Conservation (phyloP, 768 basidiomycete genomes). For the Lentinula edodes region DNA sequence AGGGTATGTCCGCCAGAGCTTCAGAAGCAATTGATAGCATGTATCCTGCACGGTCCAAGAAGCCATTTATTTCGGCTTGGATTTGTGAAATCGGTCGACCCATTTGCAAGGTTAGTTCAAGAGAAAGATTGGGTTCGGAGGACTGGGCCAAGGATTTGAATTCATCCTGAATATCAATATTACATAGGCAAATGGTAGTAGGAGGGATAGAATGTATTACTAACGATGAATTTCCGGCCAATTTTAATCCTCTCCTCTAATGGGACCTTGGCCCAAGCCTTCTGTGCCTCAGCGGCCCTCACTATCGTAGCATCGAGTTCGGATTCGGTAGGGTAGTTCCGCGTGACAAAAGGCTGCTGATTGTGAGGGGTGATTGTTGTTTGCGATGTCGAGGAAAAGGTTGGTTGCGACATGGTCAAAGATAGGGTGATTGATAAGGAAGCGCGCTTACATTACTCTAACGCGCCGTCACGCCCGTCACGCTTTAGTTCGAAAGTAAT, state of each 20-base stretch:
- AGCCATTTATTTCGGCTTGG: slow-evolving; percentile 75
- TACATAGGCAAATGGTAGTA: neutral
- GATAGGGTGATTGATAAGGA: too few relatives aligned
- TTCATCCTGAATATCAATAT: slow-evolving; percentile 29
- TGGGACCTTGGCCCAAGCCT: slow-evolving; percentile 66
- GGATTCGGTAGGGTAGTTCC: slow-evolving; percentile 53
- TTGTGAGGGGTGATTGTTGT: slow-evolving; percentile 83
- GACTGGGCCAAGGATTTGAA: slow-evolving; percentile 34
- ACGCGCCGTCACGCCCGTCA: too few relatives aligned
- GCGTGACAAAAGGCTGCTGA: slow-evolving; percentile 62
- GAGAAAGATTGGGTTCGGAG: slow-evolving; percentile 48
- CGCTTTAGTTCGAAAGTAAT: too few relatives aligned
- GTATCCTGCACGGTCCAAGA: slow-evolving; percentile 76
- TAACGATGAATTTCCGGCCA: slow-evolving; percentile 38
- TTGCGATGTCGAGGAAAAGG: slow-evolving; percentile 31
- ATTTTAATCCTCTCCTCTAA: slow-evolving; percentile 70
- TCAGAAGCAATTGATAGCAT: slow-evolving; percentile 80
- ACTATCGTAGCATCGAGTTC: slow-evolving; percentile 59
- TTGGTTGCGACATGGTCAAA: neutral
- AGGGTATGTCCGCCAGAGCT: slow-evolving; percentile 66
- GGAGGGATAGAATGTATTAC: neutral
- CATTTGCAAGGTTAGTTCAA: slow-evolving; percentile 86
- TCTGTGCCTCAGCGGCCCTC: slow-evolving; percentile 60
- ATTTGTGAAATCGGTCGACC: slow-evolving; percentile 80
- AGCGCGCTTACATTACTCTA: too few relatives aligned